Base-by-base conservation (phyloP, 1,284 basidiomycete genomes). In the Wallemia mellicola region DNA sequence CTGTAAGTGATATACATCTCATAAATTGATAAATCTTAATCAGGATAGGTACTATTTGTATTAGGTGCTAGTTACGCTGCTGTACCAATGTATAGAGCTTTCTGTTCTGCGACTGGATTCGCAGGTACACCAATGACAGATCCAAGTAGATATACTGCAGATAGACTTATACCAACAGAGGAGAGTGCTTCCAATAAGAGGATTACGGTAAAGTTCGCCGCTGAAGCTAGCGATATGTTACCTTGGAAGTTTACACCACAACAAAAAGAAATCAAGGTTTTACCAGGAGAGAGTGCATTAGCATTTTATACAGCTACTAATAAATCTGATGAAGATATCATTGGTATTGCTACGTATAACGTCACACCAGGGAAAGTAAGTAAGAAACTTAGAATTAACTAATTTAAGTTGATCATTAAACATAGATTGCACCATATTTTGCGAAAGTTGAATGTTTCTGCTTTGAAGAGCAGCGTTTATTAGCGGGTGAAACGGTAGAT, bases 371-470 rank as follows among this genome's bases (percentile, higher is more conserved):
- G 87, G 67, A 75, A 84, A 67, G 92, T 94, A 68, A 60, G 81
- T 22, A 17, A 17, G 22, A 11, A n/a, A n/a, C n/a, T n/a, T n/a
- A n/a, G n/a, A n/a, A n/a, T n/a, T n/a, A n/a, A n/a, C n/a, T n/a
- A n/a, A n/a, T n/a, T n/a, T n/a, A n/a, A n/a, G n/a, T n/a, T n/a
- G n/a, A n/a, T n/a, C n/a, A n/a, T n/a, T n/a, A n/a, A n/a, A n/a
- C n/a, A n/a, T n/a, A 95, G 87, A 79, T 96, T 64, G 94, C 94
- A 3, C 89, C 92, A 0, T 98, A 96, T 71, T 99, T 99, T 68
- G 87, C 91, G 61, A 99, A 99, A 73, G 89, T 98, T 7, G 94
- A 99, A 71, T 99, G 94, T 66, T 99, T 99, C 75, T 99, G 94
- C 72, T 98, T 98, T 65, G 94, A 99, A 70, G 94, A 98, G 69